These are phyloP conservation scores for Diplodia mutila DNA, from an alignment of 2,329 filamentous ascomycete species.

Conservation along the genomic window DNA sequence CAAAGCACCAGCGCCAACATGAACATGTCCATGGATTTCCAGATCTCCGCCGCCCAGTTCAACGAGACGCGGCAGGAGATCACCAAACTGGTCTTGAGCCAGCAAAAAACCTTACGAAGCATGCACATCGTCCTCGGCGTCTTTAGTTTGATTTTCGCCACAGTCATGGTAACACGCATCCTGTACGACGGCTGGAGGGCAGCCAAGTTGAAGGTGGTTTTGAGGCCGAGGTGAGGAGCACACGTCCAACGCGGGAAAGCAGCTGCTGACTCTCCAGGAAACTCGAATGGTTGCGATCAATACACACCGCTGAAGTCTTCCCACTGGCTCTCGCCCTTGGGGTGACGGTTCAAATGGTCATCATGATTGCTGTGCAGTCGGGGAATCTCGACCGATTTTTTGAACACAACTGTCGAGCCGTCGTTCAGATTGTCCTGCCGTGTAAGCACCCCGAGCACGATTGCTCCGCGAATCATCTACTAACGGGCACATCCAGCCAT, in stretches of 20 bases:
- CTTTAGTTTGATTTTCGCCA: conserved; percentile 42
- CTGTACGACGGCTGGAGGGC: conserved; percentile 43
- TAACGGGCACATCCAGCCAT: conserved; percentile 52
- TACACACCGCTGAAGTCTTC: conserved; percentile 47
- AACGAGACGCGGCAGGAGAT: conserved; percentile 10
- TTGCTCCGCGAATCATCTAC: background rate
- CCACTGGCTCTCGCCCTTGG: conserved; percentile 45
- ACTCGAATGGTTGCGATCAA: conserved; percentile 41
- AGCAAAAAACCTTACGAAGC: conserved; percentile 44
- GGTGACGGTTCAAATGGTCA: conserved; percentile 42
- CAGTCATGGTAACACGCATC: conserved; percentile 43
- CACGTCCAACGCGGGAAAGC: background rate
- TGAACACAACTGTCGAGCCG: conserved; percentile 39
- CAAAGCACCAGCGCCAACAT: background rate
- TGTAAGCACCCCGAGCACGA: conserved; percentile 35
- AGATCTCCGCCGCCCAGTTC: conserved; percentile 13
- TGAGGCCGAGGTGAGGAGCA: conserved; percentile 39
- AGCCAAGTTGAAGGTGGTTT: conserved; percentile 37
- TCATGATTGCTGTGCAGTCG: conserved; percentile 45
- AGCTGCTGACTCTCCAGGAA: conserved; percentile 33
- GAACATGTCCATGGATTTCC: conserved; percentile 4
- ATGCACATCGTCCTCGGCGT: conserved; percentile 45
- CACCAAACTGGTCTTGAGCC: conserved; percentile 37
- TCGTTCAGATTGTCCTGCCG: conserved; percentile 45
- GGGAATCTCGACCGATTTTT: conserved; percentile 43